A percentile compares a stretch with the other conserved stretches of the same genome.
phyloP scores from a whole-genome alignment of 768 basidiomycete species.

The Lyophyllum decastes region DNA sequence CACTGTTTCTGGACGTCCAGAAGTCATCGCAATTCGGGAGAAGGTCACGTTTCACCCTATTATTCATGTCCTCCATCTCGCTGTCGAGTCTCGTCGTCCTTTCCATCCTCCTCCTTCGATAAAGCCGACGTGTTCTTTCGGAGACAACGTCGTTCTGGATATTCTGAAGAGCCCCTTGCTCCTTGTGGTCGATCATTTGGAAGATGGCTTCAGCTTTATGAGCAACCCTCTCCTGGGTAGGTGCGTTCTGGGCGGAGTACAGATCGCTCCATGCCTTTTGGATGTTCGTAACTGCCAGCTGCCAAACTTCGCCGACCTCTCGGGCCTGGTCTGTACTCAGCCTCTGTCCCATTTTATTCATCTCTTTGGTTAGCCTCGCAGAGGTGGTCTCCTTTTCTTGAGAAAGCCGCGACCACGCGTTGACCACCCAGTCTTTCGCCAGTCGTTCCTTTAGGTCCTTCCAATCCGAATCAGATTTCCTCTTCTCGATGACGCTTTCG shows the following conservation, averaged over 20 bases:
- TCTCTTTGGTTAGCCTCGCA: neutral
- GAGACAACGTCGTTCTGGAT: neutral
- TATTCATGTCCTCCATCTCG: neutral
- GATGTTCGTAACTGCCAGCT: neutral
- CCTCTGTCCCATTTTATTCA: neutral
- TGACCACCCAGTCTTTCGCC: neutral
- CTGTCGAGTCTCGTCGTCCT: neutral
- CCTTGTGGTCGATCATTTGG: neutral
- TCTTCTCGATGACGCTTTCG: neutral
- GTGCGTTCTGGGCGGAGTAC: too few species aligned
- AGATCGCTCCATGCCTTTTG: neutral
- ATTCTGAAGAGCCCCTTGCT: neutral
- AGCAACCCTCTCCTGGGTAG: too few species aligned
- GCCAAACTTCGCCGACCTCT: neutral
- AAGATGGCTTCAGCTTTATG: too few species aligned
- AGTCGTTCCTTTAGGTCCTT: neutral
- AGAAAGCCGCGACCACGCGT: neutral
- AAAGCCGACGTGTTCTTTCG: neutral
- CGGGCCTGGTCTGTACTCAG: neutral
- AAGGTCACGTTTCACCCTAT: neutral
- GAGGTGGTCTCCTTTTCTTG: neutral
- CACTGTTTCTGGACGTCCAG: neutral
- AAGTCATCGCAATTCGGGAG: neutral
- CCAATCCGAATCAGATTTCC: neutral
- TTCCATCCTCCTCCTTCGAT: neutral